These are phyloP conservation scores for Candida montana DNA, from an alignment of 805 yeast genomes.

Conservation along the genomic window DNA sequence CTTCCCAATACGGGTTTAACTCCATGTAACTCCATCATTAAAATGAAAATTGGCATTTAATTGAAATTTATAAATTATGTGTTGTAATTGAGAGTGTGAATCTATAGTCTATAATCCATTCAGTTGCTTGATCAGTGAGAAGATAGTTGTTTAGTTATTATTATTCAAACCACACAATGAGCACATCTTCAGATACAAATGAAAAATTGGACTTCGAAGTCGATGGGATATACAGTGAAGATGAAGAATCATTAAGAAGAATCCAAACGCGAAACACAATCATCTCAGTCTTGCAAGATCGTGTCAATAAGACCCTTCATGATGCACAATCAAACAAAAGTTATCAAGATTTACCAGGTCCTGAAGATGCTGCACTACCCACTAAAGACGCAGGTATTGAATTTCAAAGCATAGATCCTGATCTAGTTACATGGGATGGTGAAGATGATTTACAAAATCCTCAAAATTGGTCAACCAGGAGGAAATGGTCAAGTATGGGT, in stretches of 20 bases:
- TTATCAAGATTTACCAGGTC: slow-evolving; percentile 12
- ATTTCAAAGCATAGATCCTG: slow-evolving; percentile 52
- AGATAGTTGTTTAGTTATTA: no score
- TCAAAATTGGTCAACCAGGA: slow-evolving; percentile 46
- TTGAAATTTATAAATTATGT: no score
- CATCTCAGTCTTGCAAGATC: neutral
- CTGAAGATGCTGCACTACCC: slow-evolving; percentile 25
- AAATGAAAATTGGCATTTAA: no score
- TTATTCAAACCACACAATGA: no score
- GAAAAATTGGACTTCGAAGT: neutral
- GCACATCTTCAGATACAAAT: no score
- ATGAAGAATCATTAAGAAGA: neutral
- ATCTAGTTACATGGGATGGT: slow-evolving; percentile 63
- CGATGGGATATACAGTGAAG: neutral
- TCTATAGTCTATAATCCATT: no score
- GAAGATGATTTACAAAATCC: slow-evolving; percentile 56
- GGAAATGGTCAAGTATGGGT: slow-evolving; percentile 38
- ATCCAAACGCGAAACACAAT: neutral
- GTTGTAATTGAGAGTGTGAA: no score
- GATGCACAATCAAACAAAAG: neutral
- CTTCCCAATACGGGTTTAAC: neutral
- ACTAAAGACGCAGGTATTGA: slow-evolving; percentile 43
- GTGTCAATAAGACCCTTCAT: neutral
- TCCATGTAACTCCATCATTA: no score
- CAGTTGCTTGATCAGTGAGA: no score